Conservation (phyloP, 164 flowering plant genomes). For the Chimonanthus salicifolius region DNA sequence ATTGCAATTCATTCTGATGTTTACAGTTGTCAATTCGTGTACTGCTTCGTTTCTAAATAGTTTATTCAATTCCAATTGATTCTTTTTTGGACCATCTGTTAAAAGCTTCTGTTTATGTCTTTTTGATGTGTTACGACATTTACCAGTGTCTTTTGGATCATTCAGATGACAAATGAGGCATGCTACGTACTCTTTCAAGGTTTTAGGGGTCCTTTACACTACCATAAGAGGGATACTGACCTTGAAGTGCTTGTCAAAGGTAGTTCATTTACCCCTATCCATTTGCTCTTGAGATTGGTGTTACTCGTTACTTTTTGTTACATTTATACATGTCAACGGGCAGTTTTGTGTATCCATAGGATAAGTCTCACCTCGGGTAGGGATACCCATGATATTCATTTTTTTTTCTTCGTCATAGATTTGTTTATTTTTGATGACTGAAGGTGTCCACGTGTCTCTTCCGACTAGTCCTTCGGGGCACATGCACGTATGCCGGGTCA, state of each 20-base stretch:
- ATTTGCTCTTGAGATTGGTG: not conserved
- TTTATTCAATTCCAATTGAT: not conserved
- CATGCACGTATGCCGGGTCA: no score
- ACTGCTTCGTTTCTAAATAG: not conserved
- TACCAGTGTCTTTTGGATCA: not conserved
- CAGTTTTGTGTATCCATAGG: no score
- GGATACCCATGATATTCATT: no score
- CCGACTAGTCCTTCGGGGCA: no score
- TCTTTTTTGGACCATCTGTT: not conserved
- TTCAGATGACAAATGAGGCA: slow-evolving; percentile 38
- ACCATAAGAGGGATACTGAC: slow-evolving; percentile 31
- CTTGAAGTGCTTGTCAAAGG: slow-evolving; percentile 43
- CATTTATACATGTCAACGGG: not conserved
- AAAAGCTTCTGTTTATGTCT: not conserved
- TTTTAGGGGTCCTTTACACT: slow-evolving; percentile 31
- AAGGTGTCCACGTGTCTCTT: no score
- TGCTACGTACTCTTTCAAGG: slow-evolving; percentile 48
- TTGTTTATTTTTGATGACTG: no score
- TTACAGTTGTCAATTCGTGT: not conserved
- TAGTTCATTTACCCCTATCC: slow-evolving; percentile 13
- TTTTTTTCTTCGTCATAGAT: no score
- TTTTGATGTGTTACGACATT: not conserved
- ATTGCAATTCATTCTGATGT: not conserved
- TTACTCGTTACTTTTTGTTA: not conserved
- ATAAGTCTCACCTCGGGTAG: no score